Percentiles rank a stretch among this genome's conserved stretches.
Conservation (phyloP, 2,329 filamentous ascomycete genomes). For the Talaromyces atroroseus region DNA sequence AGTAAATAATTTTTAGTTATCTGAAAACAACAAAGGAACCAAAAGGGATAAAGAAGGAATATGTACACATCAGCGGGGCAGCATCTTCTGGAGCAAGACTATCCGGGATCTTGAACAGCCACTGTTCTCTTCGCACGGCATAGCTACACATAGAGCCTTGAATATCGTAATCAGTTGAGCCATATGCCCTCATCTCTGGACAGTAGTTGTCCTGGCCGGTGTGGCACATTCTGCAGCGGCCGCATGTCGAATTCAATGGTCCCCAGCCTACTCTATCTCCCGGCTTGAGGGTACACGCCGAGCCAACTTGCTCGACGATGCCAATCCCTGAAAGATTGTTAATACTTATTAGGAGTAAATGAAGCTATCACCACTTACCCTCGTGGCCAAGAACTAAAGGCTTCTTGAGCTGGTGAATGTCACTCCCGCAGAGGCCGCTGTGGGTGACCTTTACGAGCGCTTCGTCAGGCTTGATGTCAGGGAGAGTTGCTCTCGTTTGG, state of each 20-base stretch:
- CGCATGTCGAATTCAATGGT: slow-evolving; percentile 29
- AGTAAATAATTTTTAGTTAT: not conserved
- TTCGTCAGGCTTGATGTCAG: not conserved
- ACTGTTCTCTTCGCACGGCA: slow-evolving; percentile 29
- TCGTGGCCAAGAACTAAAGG: slow-evolving; percentile 47
- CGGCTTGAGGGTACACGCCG: slow-evolving; percentile 45
- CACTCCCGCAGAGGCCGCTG: slow-evolving; percentile 24
- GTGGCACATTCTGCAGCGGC: slow-evolving; percentile 31
- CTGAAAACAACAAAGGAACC: not conserved
- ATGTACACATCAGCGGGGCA: slow-evolving; percentile 32
- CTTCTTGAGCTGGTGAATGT: slow-evolving; percentile 20
- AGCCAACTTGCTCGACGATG: slow-evolving; percentile 44
- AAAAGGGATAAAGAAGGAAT: too few relatives aligned
- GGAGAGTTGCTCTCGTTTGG: not conserved
- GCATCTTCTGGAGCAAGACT: slow-evolving; percentile 24
- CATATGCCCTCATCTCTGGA: slow-evolving; percentile 24
- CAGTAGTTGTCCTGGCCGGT: slow-evolving; percentile 16
- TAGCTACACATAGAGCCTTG: slow-evolving; percentile 27
- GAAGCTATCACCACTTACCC: slow-evolving; percentile 24
- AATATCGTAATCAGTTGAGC: slow-evolving; percentile 28
- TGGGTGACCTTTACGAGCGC: not conserved
- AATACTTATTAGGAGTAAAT: too few relatives aligned
- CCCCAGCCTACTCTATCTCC: slow-evolving; percentile 35
- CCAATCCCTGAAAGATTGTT: slow-evolving; percentile 30
- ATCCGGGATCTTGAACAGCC: slow-evolving; percentile 35